phyloP scores from a whole-genome alignment of 352 stramenopile genomes.

The Phytophthora aleatoria region DNA sequence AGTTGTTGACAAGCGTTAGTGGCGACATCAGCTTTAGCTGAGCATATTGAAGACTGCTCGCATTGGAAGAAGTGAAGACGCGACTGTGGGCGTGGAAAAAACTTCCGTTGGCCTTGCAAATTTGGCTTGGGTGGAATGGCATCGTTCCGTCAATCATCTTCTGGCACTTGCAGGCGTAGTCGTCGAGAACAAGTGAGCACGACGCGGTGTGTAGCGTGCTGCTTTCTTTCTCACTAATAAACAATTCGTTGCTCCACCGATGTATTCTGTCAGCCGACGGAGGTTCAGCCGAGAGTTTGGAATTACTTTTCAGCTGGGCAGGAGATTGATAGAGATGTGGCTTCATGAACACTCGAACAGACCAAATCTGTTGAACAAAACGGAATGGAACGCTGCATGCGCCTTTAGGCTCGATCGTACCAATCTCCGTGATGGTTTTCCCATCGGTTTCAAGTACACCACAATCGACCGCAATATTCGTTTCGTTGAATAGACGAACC shows the following conservation, averaged over 20 bases:
- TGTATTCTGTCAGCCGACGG: conserved; percentile 45
- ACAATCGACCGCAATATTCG: conserved; percentile 58
- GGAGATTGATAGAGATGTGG: conserved; percentile 38
- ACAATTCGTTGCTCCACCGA: conserved; percentile 84
- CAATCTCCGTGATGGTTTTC: conserved; percentile 61
- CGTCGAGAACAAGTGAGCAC: conserved; percentile 69
- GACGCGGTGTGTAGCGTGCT: conserved; percentile 61
- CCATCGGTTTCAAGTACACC: conserved; percentile 62
- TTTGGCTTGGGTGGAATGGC: conserved; percentile 71
- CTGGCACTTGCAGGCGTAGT: conserved; percentile 79
- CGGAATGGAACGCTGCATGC: conserved; percentile 73
- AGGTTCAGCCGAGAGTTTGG: conserved; percentile 17
- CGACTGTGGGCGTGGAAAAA: conserved; percentile 73
- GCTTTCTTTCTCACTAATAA: conserved; percentile 74
- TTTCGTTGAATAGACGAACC: conserved; percentile 81
- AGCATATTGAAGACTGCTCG: conserved; percentile 68
- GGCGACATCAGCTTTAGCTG: conserved; percentile 70
- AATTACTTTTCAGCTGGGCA: not conserved
- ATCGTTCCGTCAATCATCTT: conserved; percentile 81
- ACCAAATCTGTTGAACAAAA: conserved; percentile 56
- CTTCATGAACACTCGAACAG: conserved; percentile 67
- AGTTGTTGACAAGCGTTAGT: conserved; percentile 82
- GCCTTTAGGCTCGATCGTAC: conserved; percentile 64
- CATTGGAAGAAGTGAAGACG: conserved; percentile 69
- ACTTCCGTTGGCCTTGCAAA: conserved; percentile 68